A percentile compares a stretch with the other conserved stretches of the same genome.
These are phyloP conservation scores for Scytalidium lignicola DNA, from an alignment of 2,329 filamentous ascomycete species.

Conservation along the genomic window DNA sequence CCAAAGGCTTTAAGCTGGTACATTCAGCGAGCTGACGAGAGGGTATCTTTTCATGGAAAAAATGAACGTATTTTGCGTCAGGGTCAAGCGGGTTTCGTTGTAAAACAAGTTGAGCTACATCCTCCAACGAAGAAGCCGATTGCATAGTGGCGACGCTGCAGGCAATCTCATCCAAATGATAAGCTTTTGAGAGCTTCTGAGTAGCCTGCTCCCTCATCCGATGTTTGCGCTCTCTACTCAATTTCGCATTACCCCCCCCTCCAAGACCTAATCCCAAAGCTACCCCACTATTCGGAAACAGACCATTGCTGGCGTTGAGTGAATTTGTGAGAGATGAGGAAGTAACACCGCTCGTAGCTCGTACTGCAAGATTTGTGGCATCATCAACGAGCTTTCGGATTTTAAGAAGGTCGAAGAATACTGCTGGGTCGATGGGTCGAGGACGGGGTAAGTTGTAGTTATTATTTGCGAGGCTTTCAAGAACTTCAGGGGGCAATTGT, in stretches of 20 bases:
- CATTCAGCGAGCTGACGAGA: slow-evolving; percentile 67
- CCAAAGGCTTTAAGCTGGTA: slow-evolving; percentile 61
- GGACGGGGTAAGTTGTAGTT: slow-evolving; percentile 75
- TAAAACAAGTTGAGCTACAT: slow-evolving; percentile 68
- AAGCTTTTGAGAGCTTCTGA: slow-evolving; percentile 71
- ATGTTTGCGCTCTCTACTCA: slow-evolving; percentile 72
- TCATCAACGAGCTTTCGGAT: slow-evolving; percentile 76
- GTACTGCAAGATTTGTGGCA: slow-evolving; percentile 70
- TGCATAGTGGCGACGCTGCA: slow-evolving; percentile 83
- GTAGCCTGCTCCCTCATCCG: slow-evolving; percentile 77
- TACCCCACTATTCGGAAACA: slow-evolving; percentile 40
- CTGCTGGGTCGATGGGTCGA: slow-evolving; percentile 70
- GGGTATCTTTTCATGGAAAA: slow-evolving; percentile 87
- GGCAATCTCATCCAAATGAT: slow-evolving; percentile 76
- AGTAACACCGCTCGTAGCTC: slow-evolving; percentile 68
- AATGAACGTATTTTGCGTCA: slow-evolving; percentile 84
- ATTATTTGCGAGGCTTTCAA: slow-evolving; percentile 72
- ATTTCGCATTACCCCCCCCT: slow-evolving; percentile 53
- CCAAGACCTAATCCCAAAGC: slow-evolving; percentile 54
- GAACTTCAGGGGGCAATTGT: slow-evolving; percentile 70
- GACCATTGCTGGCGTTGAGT: slow-evolving; percentile 44
- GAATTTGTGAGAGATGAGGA: slow-evolving; percentile 57
- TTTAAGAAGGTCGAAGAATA: slow-evolving; percentile 81
- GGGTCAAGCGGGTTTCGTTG: slow-evolving; percentile 61
- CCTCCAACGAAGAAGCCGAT: slow-evolving; percentile 69